Base-by-base conservation (phyloP, 2,329 filamentous ascomycete species). In the Cyphellophora attinorum region DNA sequence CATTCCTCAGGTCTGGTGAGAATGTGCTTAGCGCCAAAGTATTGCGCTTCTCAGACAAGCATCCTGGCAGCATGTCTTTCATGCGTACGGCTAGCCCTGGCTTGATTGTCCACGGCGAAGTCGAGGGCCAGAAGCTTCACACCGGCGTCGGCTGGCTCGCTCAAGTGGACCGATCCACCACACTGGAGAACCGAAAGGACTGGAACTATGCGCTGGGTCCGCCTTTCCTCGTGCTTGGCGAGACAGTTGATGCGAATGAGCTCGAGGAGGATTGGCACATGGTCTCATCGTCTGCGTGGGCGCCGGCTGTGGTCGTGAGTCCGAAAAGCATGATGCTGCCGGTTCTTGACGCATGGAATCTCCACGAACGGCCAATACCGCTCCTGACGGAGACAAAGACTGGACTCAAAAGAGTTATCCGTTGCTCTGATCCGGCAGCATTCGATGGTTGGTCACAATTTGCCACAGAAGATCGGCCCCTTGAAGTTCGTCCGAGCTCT, bases 11-110 rank as follows among this genome's bases (percentile, higher is more conserved):
- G 3, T 8, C 28, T 1, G 54, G 54, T 0, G 5, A 31, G 1
- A 56, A 56, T 40, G 34, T 35, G 2, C 38, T 55, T 3, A 23
- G n/a, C 6, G 46, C 53, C 11, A 27, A 42, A 3, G 50, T 56
- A 1, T 3, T 55, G 5, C 45, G 52, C 1, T 56, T 54, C 29
- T 57, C 55, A 29, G 44, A 38, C 4, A 31, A 42, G 2, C 42
- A 42, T 11, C 31, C 51, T n/a, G 49, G 51, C 5, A 54, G 48
- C 5, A 51, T 56, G 44, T 49, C 52, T 2, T 54, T 56, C 41
- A 47, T 48, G 12, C 29, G 54, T 15, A 54, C 51, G 1, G 17
- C 48, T 1, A 18, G 48, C 5, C 53, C 54, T 1, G 55, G 53
- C 0, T 44, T 57, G 33, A 55, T 53, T 1, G 38, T 51, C 0